Percentiles rank a stretch among this genome's conserved stretches.
phyloP scores from a whole-genome alignment of 2,329 filamentous ascomycete genomes.

The Pseudodiploospora longispora region DNA sequence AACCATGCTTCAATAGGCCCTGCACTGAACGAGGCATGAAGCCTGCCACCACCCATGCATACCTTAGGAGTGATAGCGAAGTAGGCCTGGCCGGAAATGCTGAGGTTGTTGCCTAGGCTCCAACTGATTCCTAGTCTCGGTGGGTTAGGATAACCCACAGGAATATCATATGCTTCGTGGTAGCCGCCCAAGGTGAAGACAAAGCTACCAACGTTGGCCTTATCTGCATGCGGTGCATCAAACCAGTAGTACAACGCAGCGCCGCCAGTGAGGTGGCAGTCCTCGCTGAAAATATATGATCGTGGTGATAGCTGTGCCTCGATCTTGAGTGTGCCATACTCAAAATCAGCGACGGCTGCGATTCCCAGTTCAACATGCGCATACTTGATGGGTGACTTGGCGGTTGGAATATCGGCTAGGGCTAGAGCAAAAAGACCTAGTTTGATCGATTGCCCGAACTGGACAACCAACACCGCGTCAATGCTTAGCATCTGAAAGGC shows the following conservation, averaged over 20 bases:
- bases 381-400: conserved; percentile 3
- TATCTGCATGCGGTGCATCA: not conserved
- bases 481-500: conserved; percentile 4
- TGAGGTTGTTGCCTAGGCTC: conserved; percentile 13
- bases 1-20: not conserved
- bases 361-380: conserved; percentile 22
- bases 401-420: not conserved
- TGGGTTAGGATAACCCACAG: conserved; percentile 22
- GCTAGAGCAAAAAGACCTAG: not conserved
- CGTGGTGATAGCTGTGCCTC: conserved; percentile 26
- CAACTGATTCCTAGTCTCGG: conserved; percentile 23
- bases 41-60: conserved; percentile 25
- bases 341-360: conserved; percentile 18
- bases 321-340: conserved; percentile 18
- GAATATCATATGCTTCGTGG: conserved; percentile 19
- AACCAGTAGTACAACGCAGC: conserved; percentile 21
- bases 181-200: conserved; percentile 33
- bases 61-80: conserved; percentile 30
- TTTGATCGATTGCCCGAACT: not conserved
- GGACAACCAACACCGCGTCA: not conserved
- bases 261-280: conserved; percentile 29
- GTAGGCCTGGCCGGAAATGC: conserved; percentile 25
- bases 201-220: conserved; percentile 20
- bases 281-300: conserved; percentile 24
- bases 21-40: conserved; percentile 8